Conservation (phyloP, 345 rosid genomes). For the Populus deltoides region DNA sequence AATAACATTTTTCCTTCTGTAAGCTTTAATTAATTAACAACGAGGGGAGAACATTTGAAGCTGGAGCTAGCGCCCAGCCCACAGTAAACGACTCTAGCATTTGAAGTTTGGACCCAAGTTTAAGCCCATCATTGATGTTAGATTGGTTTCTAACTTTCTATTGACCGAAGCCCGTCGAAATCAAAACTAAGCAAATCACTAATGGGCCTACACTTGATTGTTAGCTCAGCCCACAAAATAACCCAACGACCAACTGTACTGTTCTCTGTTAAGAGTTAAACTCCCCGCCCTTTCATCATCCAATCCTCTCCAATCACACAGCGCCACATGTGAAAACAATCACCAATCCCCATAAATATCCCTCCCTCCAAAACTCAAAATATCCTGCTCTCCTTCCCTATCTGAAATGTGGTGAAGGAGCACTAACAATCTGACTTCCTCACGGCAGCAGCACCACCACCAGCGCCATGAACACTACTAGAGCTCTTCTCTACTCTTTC, state of each 20-base stretch:
- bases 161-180: neutral
- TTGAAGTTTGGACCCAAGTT: neutral
- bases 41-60: neutral
- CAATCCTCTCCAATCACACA: neutral
- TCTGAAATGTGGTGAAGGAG: conserved; percentile 27
- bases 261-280: neutral
- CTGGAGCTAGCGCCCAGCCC: neutral
- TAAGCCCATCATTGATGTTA: neutral
- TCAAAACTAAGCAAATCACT: neutral
- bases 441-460: conserved; percentile 1
- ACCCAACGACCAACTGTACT: neutral
- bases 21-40: neutral
- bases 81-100: neutral
- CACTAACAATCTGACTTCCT: neutral
- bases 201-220: neutral
- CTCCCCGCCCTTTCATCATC: conserved; percentile 4
- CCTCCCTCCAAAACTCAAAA: conserved; percentile 11
- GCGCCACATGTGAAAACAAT: conserved; percentile 51
- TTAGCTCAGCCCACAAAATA: neutral
- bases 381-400: neutral
- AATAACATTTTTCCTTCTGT: too few species aligned
- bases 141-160: neutral
- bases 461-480: conserved; percentile 53
- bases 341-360: conserved; percentile 49
- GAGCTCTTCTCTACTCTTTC: conserved; percentile 54